These are phyloP conservation scores for Neurospora sp. DNA, from an alignment of 495 filamentous ascomycete genomes.

Conservation along the genomic window DNA sequence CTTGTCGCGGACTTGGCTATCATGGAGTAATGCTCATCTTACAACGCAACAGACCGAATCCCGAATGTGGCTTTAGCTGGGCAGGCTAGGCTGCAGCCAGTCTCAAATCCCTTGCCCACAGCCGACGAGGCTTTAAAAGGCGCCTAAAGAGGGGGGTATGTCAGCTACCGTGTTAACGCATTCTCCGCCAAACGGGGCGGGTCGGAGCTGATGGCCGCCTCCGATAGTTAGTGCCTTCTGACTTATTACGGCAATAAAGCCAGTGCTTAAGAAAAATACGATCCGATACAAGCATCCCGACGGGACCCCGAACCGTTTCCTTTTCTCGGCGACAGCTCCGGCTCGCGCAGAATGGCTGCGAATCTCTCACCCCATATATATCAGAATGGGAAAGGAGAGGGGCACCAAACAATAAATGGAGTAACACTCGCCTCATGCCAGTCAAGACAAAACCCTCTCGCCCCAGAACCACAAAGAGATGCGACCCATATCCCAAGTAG, in stretches of 20 bases:
- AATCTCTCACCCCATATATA: background rate
- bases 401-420: background rate
- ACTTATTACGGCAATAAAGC: background rate
- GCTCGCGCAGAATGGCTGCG: background rate
- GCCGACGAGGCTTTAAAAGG: background rate
- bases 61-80: background rate
- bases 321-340: background rate
- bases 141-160: background rate
- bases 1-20: background rate
- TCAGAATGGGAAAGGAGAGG: background rate
- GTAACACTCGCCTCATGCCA: background rate
- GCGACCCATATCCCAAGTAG: background rate
- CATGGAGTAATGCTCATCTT: background rate
- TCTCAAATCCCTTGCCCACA: background rate
- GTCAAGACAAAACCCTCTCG: background rate
- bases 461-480: background rate
- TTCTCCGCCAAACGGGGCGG: background rate
- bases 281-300: background rate
- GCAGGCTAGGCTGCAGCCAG: background rate
- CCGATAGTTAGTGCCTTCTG: background rate
- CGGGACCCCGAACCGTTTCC: background rate
- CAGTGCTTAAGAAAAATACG: background rate
- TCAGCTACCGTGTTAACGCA: background rate
- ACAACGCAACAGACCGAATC: background rate
- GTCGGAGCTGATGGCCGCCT: background rate